Conservation (phyloP, 106 monocot species). For the Chionographis japonica region DNA sequence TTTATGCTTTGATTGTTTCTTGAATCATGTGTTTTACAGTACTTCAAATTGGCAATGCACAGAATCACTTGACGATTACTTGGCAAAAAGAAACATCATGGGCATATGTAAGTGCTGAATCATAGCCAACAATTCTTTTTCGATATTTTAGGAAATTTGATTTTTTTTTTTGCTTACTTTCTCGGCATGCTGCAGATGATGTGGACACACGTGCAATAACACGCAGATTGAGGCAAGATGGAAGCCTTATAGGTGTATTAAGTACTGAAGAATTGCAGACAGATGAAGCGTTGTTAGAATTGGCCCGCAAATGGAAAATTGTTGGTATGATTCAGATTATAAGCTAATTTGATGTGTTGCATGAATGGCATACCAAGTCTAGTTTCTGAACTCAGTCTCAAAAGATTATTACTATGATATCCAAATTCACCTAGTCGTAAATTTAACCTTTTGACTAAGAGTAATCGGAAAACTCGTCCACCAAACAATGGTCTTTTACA, state of each 20-base stretch:
- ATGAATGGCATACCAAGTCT: too few species aligned
- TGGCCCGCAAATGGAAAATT: slow-evolving; percentile 87
- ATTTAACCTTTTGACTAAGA: too few species aligned
- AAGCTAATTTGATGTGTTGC: background rate
- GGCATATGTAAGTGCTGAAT: slow-evolving; percentile 70
- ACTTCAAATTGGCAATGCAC: slow-evolving; percentile 94
- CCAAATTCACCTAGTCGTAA: too few species aligned
- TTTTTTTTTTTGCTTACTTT: background rate
- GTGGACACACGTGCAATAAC: slow-evolving; percentile 98
- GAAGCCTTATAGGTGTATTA: slow-evolving; percentile 94
- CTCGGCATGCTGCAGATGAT: slow-evolving; percentile 61
- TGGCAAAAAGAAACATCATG: slow-evolving; percentile 92
- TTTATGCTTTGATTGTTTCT: background rate
- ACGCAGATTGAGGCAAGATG: slow-evolving; percentile 89
- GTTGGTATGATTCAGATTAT: slow-evolving; percentile 47
- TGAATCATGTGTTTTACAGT: slow-evolving; percentile 30
- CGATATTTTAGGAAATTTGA: background rate
- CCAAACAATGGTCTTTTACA: too few species aligned
- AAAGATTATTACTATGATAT: too few species aligned
- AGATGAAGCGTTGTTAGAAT: slow-evolving; percentile 66
- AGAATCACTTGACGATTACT: slow-evolving; percentile 79
- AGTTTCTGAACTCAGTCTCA: too few species aligned
- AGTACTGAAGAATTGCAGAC: slow-evolving; percentile 81
- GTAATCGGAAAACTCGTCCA: too few species aligned
- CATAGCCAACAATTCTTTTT: background rate